Evolutionary conservation across 768 basidiomycete species (phyloP).

Genomic region (Flagelloscypha sp.): DNA sequence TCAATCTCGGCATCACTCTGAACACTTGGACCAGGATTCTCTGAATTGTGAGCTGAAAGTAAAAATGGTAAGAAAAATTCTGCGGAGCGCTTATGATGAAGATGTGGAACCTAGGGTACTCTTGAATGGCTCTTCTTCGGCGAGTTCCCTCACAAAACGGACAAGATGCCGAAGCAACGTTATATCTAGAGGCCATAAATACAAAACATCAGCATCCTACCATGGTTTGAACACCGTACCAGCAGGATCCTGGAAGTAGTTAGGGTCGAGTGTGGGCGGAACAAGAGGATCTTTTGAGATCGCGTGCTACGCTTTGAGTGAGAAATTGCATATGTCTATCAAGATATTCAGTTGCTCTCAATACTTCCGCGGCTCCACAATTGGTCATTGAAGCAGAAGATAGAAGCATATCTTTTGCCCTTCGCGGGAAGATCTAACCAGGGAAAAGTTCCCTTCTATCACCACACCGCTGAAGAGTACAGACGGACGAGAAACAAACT

Average conservation of each 20-base stretch:
- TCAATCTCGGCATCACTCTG: slow-evolving; percentile 17
- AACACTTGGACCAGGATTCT: slow-evolving; percentile 14
- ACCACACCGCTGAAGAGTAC: no score
- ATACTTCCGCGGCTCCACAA: slow-evolving; percentile 17
- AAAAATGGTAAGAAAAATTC: no score
- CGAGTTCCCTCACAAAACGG: no score
- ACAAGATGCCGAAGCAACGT: no score
- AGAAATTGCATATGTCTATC: no score
- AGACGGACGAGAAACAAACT: no score
- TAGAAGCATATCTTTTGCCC: slow-evolving; percentile 15
- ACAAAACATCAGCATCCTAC: not conserved
- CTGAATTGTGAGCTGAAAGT: no score
- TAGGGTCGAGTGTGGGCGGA: slow-evolving; percentile 3
- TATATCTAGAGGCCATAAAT: no score
- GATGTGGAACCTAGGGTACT: no score
- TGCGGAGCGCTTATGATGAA: no score
- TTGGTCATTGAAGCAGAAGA: slow-evolving; percentile 13
- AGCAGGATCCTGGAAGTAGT: slow-evolving; percentile 5
- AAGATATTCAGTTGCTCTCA: not conserved
- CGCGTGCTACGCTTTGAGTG: slow-evolving; percentile 1
- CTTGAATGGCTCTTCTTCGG: no score
- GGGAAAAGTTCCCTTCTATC: no score
- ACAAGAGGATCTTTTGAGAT: slow-evolving; percentile 2
- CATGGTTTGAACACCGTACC: slow-evolving; percentile 4
- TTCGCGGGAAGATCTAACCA: slow-evolving; percentile 4